phyloP scores from a whole-genome alignment of 768 basidiomycete genomes.

The Tylopilus subfusipes region DNA sequence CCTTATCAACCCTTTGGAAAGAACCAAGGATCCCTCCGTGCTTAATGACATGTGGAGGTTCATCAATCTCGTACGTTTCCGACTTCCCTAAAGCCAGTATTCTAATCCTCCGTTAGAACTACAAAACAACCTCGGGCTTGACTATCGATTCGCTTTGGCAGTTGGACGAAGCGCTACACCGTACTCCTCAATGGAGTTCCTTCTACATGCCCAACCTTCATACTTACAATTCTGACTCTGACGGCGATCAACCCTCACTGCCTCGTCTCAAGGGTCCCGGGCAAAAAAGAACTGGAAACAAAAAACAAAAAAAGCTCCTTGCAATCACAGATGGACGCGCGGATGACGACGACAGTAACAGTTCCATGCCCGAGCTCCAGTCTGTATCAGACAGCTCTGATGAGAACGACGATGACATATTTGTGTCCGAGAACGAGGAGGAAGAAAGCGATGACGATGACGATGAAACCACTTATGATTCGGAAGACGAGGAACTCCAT shows the following conservation, averaged over 20 bases:
- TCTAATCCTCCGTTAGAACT: constrained; percentile 48
- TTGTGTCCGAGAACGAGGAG: constrained; percentile 31
- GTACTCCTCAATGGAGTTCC: constrained; percentile 59
- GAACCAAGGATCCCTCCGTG: constrained; percentile 44
- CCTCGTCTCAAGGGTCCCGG: constrained; percentile 10
- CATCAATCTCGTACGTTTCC: constrained; percentile 51
- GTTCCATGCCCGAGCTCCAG: constrained; percentile 66
- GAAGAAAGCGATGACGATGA: constrained; percentile 34
- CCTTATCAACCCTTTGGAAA: constrained; percentile 55
- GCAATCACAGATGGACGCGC: constrained; percentile 46
- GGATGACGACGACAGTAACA: constrained; percentile 41
- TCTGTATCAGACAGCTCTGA: constrained; percentile 62
- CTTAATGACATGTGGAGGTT: constrained; percentile 63
- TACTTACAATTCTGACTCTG: constrained; percentile 23
- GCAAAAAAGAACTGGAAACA: constrained; percentile 18
- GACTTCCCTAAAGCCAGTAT: not conserved
- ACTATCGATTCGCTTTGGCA: constrained; percentile 65
- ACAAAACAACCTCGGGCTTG: constrained; percentile 46
- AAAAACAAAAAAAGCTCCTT: constrained; percentile 40
- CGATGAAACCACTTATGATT: constrained; percentile 52
- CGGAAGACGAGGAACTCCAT: constrained; percentile 66
- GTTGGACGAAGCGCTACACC: constrained; percentile 47
- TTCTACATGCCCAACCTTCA: constrained; percentile 31
- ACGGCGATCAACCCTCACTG: constrained; percentile 20
- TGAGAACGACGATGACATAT: constrained; percentile 35